Conservation (phyloP, 441 rosid genomes). For the Syzygium syzygioides region DNA sequence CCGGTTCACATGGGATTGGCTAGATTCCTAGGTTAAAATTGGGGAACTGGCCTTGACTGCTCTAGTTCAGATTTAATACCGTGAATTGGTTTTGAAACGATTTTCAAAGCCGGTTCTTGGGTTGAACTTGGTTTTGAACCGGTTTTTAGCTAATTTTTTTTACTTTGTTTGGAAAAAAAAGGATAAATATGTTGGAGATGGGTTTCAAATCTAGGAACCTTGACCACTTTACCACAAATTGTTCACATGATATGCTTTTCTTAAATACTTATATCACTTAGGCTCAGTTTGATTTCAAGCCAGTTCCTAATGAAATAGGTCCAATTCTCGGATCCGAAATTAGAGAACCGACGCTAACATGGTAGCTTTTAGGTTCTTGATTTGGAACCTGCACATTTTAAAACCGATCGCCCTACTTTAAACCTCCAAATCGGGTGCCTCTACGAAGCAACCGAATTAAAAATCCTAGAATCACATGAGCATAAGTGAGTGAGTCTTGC, state of each 20-base stretch:
- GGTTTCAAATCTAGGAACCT: background rate
- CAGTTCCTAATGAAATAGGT: background rate
- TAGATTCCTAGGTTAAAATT: background rate
- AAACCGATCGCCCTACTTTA: background rate
- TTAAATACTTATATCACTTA: background rate
- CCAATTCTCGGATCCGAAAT: accelerated
- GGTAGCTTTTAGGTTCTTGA: background rate
- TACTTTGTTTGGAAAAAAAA: background rate
- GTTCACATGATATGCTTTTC: background rate
- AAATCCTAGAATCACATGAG: background rate
- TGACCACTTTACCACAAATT: background rate
- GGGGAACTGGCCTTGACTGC: background rate
- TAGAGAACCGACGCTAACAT: background rate
- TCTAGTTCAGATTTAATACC: background rate
- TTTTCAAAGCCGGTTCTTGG: background rate
- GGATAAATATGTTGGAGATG: background rate
- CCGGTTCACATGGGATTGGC: accelerated
- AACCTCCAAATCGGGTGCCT: background rate
- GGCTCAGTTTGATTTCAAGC: background rate
- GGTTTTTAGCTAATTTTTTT: background rate
- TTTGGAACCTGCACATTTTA: background rate
- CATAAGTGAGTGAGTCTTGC: background rate
- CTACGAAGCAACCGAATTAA: background rate
- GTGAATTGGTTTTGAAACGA: background rate
- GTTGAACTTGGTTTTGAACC: background rate